Evolutionary conservation across 495 filamentous ascomycete genomes (phyloP).

Genomic region (Terfezia claveryi): DNA sequence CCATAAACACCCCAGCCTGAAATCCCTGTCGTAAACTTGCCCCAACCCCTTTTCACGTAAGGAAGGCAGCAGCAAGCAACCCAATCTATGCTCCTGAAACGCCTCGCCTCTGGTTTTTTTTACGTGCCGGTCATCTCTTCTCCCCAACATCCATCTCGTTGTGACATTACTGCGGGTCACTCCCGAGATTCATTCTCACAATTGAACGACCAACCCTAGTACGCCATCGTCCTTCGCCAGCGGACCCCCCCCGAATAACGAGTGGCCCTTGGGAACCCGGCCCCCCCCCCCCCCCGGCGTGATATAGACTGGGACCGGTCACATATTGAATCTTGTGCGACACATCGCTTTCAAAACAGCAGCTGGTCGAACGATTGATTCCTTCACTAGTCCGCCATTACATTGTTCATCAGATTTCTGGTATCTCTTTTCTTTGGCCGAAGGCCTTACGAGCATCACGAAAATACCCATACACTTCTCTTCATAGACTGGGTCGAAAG

Average conservation of each 20-base stretch:
- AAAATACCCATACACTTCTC: too few species aligned
- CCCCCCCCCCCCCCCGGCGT: too few species aligned
- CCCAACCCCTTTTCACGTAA: background rate
- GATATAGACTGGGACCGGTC: too few species aligned
- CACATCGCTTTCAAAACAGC: background rate
- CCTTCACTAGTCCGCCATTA: background rate
- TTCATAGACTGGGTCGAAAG: too few species aligned
- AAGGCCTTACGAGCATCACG: too few species aligned
- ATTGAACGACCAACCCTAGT: too few species aligned
- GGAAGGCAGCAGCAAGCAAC: background rate
- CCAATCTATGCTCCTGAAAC: background rate
- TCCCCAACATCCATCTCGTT: background rate
- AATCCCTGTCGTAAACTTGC: background rate
- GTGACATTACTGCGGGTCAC: background rate
- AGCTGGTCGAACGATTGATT: background rate
- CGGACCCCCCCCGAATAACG: too few species aligned
- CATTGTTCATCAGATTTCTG: too few species aligned
- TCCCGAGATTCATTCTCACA: too few species aligned
- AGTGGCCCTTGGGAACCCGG: too few species aligned
- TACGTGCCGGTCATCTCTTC: background rate
- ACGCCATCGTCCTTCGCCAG: too few species aligned
- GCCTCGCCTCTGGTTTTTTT: background rate
- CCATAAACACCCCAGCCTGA: background rate
- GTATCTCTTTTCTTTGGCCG: too few species aligned
- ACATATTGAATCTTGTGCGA: background rate